Percentiles rank a stretch among this genome's conserved stretches.
These are phyloP conservation scores for Thelephora ganbajun DNA, from an alignment of 768 basidiomycete genomes.

Conservation along the genomic window DNA sequence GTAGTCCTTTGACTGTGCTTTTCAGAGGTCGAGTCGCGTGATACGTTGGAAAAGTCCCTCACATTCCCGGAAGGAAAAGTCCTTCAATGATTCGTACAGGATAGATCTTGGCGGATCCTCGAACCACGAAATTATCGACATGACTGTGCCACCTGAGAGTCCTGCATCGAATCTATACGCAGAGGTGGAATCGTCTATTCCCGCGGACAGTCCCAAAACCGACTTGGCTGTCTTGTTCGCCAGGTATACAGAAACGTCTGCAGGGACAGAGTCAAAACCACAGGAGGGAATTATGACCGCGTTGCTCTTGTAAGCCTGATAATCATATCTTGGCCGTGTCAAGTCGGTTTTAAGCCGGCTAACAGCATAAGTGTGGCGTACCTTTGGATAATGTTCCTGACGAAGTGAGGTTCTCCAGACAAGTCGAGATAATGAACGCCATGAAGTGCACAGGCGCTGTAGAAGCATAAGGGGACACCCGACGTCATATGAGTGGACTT, in stretches of 20 bases:
- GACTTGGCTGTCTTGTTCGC: constrained; percentile 56
- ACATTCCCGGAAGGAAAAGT: constrained; percentile 33
- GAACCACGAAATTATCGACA: constrained; percentile 18
- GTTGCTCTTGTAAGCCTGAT: constrained; percentile 50
- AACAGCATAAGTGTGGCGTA: constrained; percentile 11
- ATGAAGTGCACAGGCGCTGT: constrained; percentile 54
- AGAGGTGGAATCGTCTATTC: constrained; percentile 42
- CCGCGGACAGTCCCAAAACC: constrained; percentile 19
- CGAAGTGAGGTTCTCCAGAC: constrained; percentile 60
- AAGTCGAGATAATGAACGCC: constrained; percentile 82
- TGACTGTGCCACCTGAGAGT: constrained; percentile 53
- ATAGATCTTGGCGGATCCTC: constrained; percentile 21
- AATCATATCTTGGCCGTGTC: constrained; percentile 43
- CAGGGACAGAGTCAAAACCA: constrained; percentile 68
- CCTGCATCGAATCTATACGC: constrained; percentile 33
- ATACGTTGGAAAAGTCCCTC: constrained; percentile 4
- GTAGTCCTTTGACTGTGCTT: constrained; percentile 18
- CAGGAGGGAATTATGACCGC: constrained; percentile 70
- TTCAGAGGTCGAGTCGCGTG: background rate
- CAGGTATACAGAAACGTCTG: constrained; percentile 55
- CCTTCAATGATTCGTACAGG: constrained; percentile 15
- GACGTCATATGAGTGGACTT: background rate
- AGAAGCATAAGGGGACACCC: background rate
- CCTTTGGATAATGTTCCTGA: constrained; percentile 45
- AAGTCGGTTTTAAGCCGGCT: constrained; percentile 8